Evolutionary conservation across 140 eudicot species (phyloP).

Genomic region (Anethum foeniculum): DNA sequence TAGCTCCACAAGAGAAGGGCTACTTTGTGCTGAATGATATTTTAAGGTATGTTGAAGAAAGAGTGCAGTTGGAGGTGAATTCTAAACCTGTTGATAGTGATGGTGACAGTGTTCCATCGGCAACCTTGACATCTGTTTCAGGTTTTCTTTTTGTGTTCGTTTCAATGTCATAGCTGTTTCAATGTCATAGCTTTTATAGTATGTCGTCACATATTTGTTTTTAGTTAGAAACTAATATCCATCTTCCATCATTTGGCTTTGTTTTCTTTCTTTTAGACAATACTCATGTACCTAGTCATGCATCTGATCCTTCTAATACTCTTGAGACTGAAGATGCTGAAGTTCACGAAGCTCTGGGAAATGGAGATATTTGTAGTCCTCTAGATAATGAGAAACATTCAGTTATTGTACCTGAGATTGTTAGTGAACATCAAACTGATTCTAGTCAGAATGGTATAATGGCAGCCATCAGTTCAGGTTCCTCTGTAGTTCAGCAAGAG

Average conservation of each 20-base stretch:
- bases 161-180: not conserved
- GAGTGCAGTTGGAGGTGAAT: slow-evolving; percentile 19
- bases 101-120: slow-evolving; percentile 18
- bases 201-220: not conserved
- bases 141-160: slow-evolving; percentile 20
- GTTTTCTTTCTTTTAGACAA: not conserved
- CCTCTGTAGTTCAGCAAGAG: slow-evolving; percentile 40
- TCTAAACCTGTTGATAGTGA: slow-evolving; percentile 22
- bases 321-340: slow-evolving; percentile 3
- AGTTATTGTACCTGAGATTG: slow-evolving; percentile 37
- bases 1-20: slow-evolving; percentile 79
- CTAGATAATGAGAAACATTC: slow-evolving; percentile 30
- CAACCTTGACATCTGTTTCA: slow-evolving; percentile 29
- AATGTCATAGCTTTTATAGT: not conserved
- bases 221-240: not conserved
- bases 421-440: slow-evolving; percentile 27
- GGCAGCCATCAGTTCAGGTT: slow-evolving; percentile 22
- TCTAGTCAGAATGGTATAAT: slow-evolving; percentile 18
- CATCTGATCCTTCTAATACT: not conserved
- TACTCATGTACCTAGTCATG: slow-evolving; percentile 7
- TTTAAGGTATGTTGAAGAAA: slow-evolving; percentile 51
- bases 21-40: slow-evolving; percentile 63
- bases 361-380: slow-evolving; percentile 28
- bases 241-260: not conserved
- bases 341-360: slow-evolving; percentile 16